Conservation (phyloP, 2,329 filamentous ascomycete species). For the Emydomyces testavorans region DNA sequence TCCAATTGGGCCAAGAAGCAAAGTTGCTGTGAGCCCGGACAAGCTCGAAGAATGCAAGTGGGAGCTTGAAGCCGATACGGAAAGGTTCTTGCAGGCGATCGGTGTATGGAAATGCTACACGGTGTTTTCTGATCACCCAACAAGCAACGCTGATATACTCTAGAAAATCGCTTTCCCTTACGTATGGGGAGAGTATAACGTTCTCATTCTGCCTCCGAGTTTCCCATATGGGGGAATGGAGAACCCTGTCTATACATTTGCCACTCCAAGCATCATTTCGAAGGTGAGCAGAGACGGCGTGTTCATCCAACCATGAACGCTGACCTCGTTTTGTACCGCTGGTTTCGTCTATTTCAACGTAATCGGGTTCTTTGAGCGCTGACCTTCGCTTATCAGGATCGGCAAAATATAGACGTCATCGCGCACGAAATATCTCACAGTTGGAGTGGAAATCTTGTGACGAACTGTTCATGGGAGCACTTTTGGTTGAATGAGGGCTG, state of each 20-base stretch:
- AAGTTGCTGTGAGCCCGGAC: conserved; percentile 78
- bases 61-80: conserved; percentile 84
- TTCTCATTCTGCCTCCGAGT: conserved; percentile 75
- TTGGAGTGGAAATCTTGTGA: conserved; percentile 73
- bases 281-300: conserved; percentile 46
- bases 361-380: no score
- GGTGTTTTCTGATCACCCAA: neutral
- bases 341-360: no score
- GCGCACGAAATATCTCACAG: conserved; percentile 68
- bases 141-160: neutral
- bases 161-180: conserved; percentile 67
- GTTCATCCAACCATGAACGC: no score
- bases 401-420: conserved; percentile 90
- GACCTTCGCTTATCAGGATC: conserved; percentile 38
- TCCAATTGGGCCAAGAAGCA: conserved; percentile 72
- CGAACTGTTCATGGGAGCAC: conserved; percentile 43
- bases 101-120: conserved; percentile 39
- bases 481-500: conserved; percentile 64
- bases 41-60: conserved; percentile 73
- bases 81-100: conserved; percentile 79
- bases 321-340: no score
- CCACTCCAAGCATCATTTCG: conserved; percentile 85
- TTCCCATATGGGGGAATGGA: conserved; percentile 81
- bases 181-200: conserved; percentile 90
- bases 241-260: conserved; percentile 90